Evolutionary conservation across 2,329 filamentous ascomycete species (phyloP), one percentile per base, ranked within the genome.

Genomic region (Sporothrix variecibatus): DNA sequence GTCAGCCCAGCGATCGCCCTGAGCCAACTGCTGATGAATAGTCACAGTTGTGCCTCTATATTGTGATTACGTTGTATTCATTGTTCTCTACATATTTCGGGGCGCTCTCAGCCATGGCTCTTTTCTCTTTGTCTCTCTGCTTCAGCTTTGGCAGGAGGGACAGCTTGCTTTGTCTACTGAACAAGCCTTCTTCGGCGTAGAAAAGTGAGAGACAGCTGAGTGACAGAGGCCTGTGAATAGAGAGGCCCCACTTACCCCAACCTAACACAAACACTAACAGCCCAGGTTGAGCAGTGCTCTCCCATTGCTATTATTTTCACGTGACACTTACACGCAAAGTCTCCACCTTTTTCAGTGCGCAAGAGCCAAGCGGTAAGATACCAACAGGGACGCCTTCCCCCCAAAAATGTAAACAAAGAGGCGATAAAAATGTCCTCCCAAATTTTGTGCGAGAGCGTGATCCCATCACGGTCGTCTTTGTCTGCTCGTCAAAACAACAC

Each of bases 251-350:
- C 43, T 49, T 34, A 7, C 26, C 17, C 38, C 28, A 20, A 40
- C 38, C n/a, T 43, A 65, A 34, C 15, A 34, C 28, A 3, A 34
- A 49, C 43, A 49, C 43, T 43, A 49, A 49, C 43, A 60, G 56
- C 31, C 34, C 3, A 43, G 26, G 17, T 17, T 9, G 60, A 8
- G 40, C 40, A 43, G 40, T 49, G 3, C 43, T 34, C 34, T 34
- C 34, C 34, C 34, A 4, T 34, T 34, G 34, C 34, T 8, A 34
- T 3, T 17, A n/a, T 11, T 4, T 2, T 2, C 73, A 74, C 69
- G 73, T 74, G 73, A 74, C 73, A 74, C 73, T 74, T 74, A 74
- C 73, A 74, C 70, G 60, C 15, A 40, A 31, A 20, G 23, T 62
- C 38, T 7, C 68, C 73, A 72, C 60, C 46, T 34, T 60, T 71